A percentile compares a stretch with the other conserved stretches of the same genome.
phyloP scores from a whole-genome alignment of 2,329 filamentous ascomycete species.

The Polychaeton citri region DNA sequence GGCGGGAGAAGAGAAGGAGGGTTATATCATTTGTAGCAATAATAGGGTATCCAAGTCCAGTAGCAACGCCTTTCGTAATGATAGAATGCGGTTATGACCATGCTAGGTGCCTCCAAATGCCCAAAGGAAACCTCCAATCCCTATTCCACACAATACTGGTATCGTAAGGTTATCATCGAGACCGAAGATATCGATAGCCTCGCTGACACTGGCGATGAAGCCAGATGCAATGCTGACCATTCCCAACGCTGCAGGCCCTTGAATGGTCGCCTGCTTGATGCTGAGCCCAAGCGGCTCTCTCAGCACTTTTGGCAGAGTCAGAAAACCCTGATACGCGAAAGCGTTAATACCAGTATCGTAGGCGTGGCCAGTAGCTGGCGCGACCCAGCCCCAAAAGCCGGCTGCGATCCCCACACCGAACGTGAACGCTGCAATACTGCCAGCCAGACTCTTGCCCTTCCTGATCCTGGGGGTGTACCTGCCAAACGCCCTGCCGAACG shows the following conservation, averaged over 20 bases:
- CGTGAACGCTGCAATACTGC: slow-evolving; percentile 69
- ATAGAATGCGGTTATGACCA: no score
- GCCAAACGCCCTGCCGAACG: slow-evolving; percentile 81
- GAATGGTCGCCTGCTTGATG: slow-evolving; percentile 46
- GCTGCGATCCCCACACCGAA: slow-evolving; percentile 73
- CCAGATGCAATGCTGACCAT: slow-evolving; percentile 78
- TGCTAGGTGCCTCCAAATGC: slow-evolving; percentile 48
- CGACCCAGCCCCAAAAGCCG: slow-evolving; percentile 80
- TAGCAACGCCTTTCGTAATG: background rate
- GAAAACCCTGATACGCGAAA: slow-evolving; percentile 68
- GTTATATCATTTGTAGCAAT: background rate
- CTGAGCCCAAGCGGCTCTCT: slow-evolving; percentile 50
- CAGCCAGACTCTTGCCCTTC: slow-evolving; percentile 80
- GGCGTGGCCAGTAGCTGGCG: slow-evolving; percentile 35
- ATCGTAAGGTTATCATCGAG: slow-evolving; percentile 98
- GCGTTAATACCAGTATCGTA: slow-evolving; percentile 35
- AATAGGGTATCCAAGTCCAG: background rate
- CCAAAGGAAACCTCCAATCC: slow-evolving; percentile 84
- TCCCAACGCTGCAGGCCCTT: slow-evolving; percentile 59
- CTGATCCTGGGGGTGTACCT: slow-evolving; percentile 77
- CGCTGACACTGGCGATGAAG: slow-evolving; percentile 75
- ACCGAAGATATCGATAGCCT: slow-evolving; percentile 80
- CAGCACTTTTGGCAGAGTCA: slow-evolving; percentile 53
- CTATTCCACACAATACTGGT: slow-evolving; percentile 75
- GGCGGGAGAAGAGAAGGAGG: background rate